Percentiles rank a stretch among this genome's conserved stretches.
phyloP scores from a whole-genome alignment of 1,284 basidiomycete species.

The Leucoagaricus sp. region DNA sequence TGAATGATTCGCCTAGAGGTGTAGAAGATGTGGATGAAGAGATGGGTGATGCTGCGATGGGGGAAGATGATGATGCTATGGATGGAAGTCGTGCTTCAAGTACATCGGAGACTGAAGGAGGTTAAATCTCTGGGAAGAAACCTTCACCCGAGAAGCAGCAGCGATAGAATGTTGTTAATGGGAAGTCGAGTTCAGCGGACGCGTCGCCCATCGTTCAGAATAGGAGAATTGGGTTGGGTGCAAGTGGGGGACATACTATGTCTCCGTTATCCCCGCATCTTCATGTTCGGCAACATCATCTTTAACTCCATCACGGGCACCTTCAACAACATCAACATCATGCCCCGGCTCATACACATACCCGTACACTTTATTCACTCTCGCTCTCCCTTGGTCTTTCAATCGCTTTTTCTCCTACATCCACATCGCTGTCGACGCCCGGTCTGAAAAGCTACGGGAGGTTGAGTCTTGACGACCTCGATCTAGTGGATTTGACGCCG shows the following conservation, averaged over 20 bases:
- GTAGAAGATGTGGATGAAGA: slow-evolving; percentile 11
- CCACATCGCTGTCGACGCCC: background rate
- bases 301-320: background rate
- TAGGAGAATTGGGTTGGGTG: slow-evolving; percentile 1
- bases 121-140: slow-evolving; percentile 9
- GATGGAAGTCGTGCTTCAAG: slow-evolving; percentile 1
- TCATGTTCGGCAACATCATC: slow-evolving; percentile 1
- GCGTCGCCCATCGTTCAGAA: slow-evolving; percentile 12
- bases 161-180: background rate
- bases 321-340: background rate
- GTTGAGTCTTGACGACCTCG: slow-evolving; percentile 56
- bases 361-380: background rate
- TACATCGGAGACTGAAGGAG: background rate
- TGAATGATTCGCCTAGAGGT: slow-evolving; percentile 48
- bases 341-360: slow-evolving; percentile 1
- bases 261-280: no score
- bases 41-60: slow-evolving; percentile 1
- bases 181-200: background rate
- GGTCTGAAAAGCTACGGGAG: slow-evolving; percentile 7
- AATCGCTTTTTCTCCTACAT: background rate
- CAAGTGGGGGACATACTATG: no score
- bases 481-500: slow-evolving; percentile 64
- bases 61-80: slow-evolving; percentile 13
- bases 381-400: background rate
- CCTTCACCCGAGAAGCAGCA: slow-evolving; percentile 8